Conservation (phyloP, 306 rosid species). For the Prosopis cineraria region DNA sequence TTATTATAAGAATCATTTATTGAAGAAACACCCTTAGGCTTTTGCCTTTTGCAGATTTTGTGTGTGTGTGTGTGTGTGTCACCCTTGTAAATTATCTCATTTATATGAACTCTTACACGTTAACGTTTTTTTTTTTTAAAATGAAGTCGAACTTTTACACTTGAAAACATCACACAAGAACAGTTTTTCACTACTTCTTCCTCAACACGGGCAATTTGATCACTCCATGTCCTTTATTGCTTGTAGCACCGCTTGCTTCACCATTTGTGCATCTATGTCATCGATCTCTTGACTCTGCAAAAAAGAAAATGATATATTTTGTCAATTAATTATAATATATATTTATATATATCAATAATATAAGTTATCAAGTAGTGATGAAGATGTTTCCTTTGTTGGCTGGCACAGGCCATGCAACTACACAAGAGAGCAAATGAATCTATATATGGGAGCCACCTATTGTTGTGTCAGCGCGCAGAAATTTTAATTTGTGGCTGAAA, state of each 20-base stretch:
- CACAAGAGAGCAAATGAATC: not conserved
- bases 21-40: conserved; percentile 27
- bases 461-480: conserved; percentile 18
- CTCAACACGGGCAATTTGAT: conserved; percentile 26
- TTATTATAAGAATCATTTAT: conserved; percentile 19
- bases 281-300: conserved; percentile 61
- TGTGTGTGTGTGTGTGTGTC: no score
- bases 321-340: not conserved
- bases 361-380: not conserved
- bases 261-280: conserved; percentile 73
- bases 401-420: conserved; percentile 12
- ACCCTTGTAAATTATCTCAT: conserved; percentile 11
- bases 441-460: conserved; percentile 21
- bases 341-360: not conserved
- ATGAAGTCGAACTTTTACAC: not conserved
- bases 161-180: conserved; percentile 18
- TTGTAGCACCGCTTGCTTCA: conserved; percentile 73
- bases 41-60: conserved; percentile 42
- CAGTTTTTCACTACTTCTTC: not conserved
- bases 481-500: conserved; percentile 21
- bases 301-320: not conserved
- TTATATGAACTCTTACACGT: conserved; percentile 23
- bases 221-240: conserved; percentile 66
- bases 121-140: not conserved
- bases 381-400: conserved; percentile 11